phyloP scores from a whole-genome alignment of 805 yeast genomes.

The Hanseniaspora pseudoguilliermondii region DNA sequence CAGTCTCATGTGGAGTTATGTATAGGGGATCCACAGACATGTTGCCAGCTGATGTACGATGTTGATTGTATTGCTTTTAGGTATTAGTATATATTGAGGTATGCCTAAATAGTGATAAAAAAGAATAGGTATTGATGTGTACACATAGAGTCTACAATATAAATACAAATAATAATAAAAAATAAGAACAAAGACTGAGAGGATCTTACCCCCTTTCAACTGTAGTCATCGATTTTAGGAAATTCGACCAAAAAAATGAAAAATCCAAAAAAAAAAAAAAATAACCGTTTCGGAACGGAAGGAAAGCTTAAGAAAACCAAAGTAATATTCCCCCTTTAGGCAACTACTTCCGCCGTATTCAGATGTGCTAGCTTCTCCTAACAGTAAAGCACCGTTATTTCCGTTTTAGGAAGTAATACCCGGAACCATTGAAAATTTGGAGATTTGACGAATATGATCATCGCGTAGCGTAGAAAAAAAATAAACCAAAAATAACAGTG shows the following conservation, averaged over 20 bases:
- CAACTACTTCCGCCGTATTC: not conserved
- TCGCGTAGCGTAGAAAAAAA: not conserved
- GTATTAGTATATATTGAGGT: too few relatives aligned
- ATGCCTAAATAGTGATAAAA: too few relatives aligned
- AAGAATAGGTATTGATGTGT: too few relatives aligned
- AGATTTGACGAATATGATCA: too few relatives aligned
- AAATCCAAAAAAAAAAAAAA: not conserved
- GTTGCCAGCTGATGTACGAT: not conserved
- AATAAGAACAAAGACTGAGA: not conserved
- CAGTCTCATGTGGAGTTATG: conserved; percentile 68
- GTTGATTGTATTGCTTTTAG: not conserved
- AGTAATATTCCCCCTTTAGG: not conserved
- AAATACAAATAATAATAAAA: too few relatives aligned
- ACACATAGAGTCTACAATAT: too few relatives aligned
- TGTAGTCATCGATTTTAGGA: not conserved
- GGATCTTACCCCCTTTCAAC: not conserved
- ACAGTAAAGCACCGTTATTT: too few relatives aligned
- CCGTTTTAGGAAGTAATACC: too few relatives aligned
- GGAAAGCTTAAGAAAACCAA: not conserved
- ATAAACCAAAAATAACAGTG: not conserved
- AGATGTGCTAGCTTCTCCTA: too few relatives aligned
- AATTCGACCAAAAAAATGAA: not conserved
- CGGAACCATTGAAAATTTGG: too few relatives aligned
- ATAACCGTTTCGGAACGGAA: not conserved
- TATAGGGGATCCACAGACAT: conserved; percentile 41